Conservation (phyloP, 306 rosid genomes). For the Luffa aegyptiaca region DNA sequence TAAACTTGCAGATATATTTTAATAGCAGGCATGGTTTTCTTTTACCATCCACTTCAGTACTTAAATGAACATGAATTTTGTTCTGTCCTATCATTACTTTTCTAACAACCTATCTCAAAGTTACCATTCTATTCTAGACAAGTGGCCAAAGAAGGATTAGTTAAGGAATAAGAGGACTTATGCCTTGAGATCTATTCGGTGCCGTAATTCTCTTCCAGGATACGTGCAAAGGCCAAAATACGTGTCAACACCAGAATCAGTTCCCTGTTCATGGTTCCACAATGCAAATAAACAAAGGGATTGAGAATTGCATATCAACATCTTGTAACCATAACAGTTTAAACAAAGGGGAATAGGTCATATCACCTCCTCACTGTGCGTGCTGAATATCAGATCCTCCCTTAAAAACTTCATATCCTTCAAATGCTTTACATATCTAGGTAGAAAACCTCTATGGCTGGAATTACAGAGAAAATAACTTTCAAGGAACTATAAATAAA, state of each 20-base stretch:
- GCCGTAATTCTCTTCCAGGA: slow-evolving; percentile 79
- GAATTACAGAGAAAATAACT: slow-evolving; percentile 19
- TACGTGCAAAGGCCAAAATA: slow-evolving; percentile 87
- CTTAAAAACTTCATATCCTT: slow-evolving; percentile 75
- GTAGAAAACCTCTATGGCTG: slow-evolving; percentile 86
- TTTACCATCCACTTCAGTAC: not conserved
- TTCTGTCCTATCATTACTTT: not conserved
- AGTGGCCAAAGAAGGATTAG: not conserved
- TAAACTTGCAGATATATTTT: not conserved
- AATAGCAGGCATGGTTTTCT: not conserved
- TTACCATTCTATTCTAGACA: not conserved
- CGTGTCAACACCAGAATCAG: slow-evolving; percentile 84
- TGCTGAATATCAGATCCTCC: slow-evolving; percentile 82
- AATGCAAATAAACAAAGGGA: not conserved
- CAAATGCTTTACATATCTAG: slow-evolving; percentile 51
- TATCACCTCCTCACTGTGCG: slow-evolving; percentile 82
- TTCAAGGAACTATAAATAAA: not conserved
- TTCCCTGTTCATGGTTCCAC: slow-evolving; percentile 36
- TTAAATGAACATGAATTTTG: not conserved
- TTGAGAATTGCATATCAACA: not conserved
- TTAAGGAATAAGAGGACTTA: not conserved
- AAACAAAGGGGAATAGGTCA: slow-evolving; percentile 9
- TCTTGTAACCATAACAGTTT: slow-evolving; percentile 5
- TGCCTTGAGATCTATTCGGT: slow-evolving; percentile 89
- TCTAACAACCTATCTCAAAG: not conserved